Conservation (phyloP, 129 eudicot genomes). For the Silybum marianum region DNA sequence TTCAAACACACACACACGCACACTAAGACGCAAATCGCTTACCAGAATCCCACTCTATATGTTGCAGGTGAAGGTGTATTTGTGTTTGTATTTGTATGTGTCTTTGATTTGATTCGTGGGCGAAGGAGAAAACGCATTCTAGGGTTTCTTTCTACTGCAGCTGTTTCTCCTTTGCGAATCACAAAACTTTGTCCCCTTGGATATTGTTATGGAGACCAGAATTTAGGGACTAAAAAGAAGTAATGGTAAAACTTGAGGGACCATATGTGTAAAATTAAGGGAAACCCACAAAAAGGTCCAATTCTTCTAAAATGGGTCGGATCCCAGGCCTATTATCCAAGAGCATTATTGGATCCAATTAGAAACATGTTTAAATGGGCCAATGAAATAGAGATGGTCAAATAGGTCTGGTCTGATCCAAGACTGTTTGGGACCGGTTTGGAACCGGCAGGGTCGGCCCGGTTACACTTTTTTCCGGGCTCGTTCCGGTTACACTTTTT, state of each 20-base stretch:
- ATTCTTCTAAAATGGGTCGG: background rate
- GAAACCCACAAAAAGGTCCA: background rate
- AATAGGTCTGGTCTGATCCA: too few species aligned
- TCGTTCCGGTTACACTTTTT: too few species aligned
- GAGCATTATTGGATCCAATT: background rate
- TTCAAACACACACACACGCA: constrained; percentile 5
- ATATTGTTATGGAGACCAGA: constrained; percentile 19
- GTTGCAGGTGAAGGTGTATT: background rate
- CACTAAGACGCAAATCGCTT: background rate
- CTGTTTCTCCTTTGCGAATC: constrained; percentile 25
- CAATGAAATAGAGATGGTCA: background rate
- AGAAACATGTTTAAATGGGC: background rate
- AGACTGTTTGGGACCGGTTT: too few species aligned
- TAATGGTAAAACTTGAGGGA: background rate
- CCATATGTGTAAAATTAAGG: background rate
- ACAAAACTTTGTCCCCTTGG: constrained; percentile 18
- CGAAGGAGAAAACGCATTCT: constrained; percentile 5
- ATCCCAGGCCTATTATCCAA: background rate
- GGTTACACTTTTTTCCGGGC: too few species aligned
- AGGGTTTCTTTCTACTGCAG: constrained; percentile 26
- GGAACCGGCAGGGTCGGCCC: too few species aligned
- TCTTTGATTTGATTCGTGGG: constrained; percentile 17
- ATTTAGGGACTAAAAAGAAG: constrained; percentile 14
- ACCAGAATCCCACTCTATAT: background rate
- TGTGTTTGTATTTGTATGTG: constrained; percentile 1